Evolutionary conservation across 345 rosid genomes (phyloP).

Genomic region (Brassica incana): DNA sequence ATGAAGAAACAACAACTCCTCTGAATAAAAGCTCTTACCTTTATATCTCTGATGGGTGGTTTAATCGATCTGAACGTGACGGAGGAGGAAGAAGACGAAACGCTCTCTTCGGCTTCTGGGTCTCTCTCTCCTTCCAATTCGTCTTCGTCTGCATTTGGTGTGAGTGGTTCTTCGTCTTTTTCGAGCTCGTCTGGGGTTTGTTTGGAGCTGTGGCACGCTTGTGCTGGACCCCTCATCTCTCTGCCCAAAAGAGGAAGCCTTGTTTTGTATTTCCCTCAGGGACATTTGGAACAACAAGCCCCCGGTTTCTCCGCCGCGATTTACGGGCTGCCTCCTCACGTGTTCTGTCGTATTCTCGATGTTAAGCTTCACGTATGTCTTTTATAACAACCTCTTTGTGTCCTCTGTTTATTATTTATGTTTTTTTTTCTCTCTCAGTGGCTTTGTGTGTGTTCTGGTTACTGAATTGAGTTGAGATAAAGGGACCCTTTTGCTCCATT

Average conservation of each 20-base stretch:
- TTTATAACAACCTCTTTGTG: conserved; percentile 30
- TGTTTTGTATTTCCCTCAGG: conserved; percentile 93
- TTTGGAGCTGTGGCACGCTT: conserved; percentile 97
- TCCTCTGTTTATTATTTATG: background rate
- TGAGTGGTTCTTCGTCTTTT: conserved; percentile 27
- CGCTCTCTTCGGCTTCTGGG: conserved; percentile 56
- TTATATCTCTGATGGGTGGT: conserved; percentile 56
- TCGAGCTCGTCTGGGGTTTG: conserved; percentile 61
- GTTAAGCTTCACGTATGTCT: conserved; percentile 82
- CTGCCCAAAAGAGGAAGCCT: conserved; percentile 80
- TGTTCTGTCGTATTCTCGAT: conserved; percentile 91
- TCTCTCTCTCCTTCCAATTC: conserved; percentile 57
- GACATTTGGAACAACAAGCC: conserved; percentile 88
- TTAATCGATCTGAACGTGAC: conserved; percentile 93
- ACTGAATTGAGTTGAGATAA: conserved; percentile 14
- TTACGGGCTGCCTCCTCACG: conserved; percentile 68
- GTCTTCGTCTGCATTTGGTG: conserved; percentile 50
- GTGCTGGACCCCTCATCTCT: conserved; percentile 96
- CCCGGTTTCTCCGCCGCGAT: conserved; percentile 65
- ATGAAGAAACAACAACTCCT: conserved; percentile 28
- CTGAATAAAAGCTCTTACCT: conserved; percentile 19
- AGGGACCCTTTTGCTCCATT: conserved; percentile 9
- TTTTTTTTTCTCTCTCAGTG: background rate
- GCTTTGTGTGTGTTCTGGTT: conserved; percentile 12
- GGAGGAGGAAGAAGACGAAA: conserved; percentile 80